phyloP scores from a whole-genome alignment of 2,329 filamentous ascomycete genomes.

The Calonectria hongkongensis region DNA sequence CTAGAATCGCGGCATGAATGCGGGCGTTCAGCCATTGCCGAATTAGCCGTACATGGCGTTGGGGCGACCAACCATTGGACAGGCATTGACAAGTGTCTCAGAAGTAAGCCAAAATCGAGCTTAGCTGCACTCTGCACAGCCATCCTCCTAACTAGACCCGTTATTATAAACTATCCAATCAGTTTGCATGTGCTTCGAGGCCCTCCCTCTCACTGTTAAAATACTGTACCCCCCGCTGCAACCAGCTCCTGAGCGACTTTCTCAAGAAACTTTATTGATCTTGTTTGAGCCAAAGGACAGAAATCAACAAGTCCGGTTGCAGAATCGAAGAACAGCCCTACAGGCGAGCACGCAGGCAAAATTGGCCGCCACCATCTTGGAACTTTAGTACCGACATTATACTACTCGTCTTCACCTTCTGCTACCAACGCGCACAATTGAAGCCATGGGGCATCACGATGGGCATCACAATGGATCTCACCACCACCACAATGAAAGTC shows the following conservation, averaged over 20 bases:
- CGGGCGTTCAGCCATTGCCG: slow-evolving; percentile 6
- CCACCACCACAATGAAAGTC: background rate
- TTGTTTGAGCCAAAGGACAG: background rate
- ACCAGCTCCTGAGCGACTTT: background rate
- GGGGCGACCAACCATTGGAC: background rate
- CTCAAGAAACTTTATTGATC: background rate
- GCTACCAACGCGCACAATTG: background rate
- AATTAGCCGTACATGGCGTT: slow-evolving; percentile 17
- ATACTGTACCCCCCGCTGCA: slow-evolving; percentile 1
- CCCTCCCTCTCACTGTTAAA: background rate
- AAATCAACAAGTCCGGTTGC: background rate
- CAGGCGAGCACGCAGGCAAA: background rate
- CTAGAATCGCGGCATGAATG: slow-evolving; percentile 6
- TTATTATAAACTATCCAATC: slow-evolving; percentile 3
- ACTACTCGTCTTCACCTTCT: background rate
- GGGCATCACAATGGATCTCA: background rate
- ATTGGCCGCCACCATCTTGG: background rate
- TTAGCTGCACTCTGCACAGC: slow-evolving; percentile 4
- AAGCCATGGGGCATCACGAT: background rate
- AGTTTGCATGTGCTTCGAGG: background rate
- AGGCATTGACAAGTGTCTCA: slow-evolving; percentile 6
- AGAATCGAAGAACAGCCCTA: background rate
- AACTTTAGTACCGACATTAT: background rate
- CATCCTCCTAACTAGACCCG: slow-evolving; percentile 14
- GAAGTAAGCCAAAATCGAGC: slow-evolving; percentile 10